A percentile compares a stretch with the other conserved stretches of the same genome.
Conservation (phyloP, 495 filamentous ascomycete genomes). For the Opeltia flavorubescens region DNA sequence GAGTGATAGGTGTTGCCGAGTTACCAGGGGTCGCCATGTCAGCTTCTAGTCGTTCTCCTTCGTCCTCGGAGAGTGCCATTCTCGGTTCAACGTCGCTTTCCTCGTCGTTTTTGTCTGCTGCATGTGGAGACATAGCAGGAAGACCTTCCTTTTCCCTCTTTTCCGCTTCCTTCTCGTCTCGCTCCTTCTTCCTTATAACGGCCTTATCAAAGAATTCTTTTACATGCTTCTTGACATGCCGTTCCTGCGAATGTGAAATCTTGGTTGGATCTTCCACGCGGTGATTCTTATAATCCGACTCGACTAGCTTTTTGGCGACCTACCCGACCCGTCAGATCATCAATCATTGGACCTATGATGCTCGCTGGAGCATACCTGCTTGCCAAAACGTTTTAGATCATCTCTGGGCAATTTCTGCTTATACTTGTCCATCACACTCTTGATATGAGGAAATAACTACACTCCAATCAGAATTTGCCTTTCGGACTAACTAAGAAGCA, state of each 20-base stretch:
- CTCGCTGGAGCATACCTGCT: constrained; percentile 43
- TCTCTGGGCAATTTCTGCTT: constrained; percentile 72
- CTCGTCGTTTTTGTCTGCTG: constrained; percentile 15
- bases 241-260: constrained; percentile 63
- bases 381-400: constrained; percentile 73
- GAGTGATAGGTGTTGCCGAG: constrained; percentile 14
- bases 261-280: constrained; percentile 72
- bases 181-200: constrained; percentile 53
- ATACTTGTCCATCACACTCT: constrained; percentile 74
- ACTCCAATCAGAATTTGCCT: background rate
- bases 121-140: background rate
- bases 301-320: constrained; percentile 72
- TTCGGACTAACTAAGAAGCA: too few species aligned
- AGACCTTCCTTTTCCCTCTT: constrained; percentile 22
- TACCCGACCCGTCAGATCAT: constrained; percentile 12
- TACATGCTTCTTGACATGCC: constrained; percentile 67
- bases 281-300: constrained; percentile 75
- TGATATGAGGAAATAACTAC: constrained; percentile 70
- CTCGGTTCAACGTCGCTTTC: constrained; percentile 28
- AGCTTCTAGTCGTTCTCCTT: constrained; percentile 25
- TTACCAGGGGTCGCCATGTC: constrained; percentile 11
- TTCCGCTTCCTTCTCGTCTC: constrained; percentile 51
- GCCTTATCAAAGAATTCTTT: constrained; percentile 78
- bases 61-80: constrained; percentile 44
- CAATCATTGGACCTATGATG: constrained; percentile 5